phyloP scores from a whole-genome alignment of 2,329 filamentous ascomycete species.

The Hypomyces perniciosus region DNA sequence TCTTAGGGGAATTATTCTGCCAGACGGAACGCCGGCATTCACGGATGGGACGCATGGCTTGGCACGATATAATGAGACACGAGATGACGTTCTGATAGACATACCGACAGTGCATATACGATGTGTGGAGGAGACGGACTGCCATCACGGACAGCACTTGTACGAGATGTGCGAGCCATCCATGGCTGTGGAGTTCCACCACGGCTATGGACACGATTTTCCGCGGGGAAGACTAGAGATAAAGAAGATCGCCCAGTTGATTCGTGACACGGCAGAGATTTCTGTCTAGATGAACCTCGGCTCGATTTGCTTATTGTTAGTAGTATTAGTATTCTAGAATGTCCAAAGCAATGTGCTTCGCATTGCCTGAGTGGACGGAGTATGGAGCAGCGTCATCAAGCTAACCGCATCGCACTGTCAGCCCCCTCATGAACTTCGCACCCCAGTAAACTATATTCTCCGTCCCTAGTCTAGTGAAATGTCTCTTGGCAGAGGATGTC shows the following conservation, averaged over 20 bases:
- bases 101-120: slow-evolving; percentile 7
- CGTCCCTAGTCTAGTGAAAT: too few species aligned
- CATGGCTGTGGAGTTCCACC: slow-evolving; percentile 2
- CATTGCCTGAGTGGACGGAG: too few species aligned
- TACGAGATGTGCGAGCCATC: neutral
- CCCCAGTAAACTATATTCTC: too few species aligned
- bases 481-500: too few species aligned
- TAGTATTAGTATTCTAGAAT: too few species aligned
- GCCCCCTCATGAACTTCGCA: too few species aligned
- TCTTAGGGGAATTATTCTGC: neutral
- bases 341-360: too few species aligned
- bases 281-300: too few species aligned
- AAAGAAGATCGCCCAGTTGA: slow-evolving; percentile 3
- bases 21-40: slow-evolving; percentile 1
- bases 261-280: slow-evolving; percentile 1
- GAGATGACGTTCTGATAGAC: slow-evolving; percentile 2
- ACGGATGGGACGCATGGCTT: slow-evolving; percentile 1
- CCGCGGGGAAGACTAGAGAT: slow-evolving; percentile 5
- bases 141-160: slow-evolving; percentile 4
- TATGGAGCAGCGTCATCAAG: too few species aligned
- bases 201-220: slow-evolving; percentile 6
- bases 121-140: neutral
- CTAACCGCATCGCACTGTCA: too few species aligned
- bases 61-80: neutral
- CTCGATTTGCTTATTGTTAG: too few species aligned